A percentile compares a stretch with the other conserved stretches of the same genome.
Evolutionary conservation across 2,329 filamentous ascomycete species (phyloP).

Genomic region (Pseudocercospora cruenta): DNA sequence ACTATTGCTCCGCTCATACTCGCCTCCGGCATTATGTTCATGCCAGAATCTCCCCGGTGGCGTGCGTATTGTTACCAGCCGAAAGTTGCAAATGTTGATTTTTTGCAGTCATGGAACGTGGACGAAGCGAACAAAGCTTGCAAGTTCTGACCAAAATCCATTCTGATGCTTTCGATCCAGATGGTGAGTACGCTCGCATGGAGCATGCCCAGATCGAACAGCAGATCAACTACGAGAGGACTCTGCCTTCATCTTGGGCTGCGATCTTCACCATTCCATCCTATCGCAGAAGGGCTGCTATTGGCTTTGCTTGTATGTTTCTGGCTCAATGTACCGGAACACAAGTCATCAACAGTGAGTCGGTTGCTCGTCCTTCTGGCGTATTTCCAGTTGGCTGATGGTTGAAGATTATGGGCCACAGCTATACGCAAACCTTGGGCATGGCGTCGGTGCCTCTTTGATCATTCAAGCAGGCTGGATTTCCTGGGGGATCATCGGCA

Average conservation of each 20-base stretch:
- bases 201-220: too few relatives aligned
- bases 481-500: neutral
- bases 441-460: neutral
- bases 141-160: too few relatives aligned
- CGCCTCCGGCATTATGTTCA: neutral
- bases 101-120: neutral
- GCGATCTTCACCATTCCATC: too few relatives aligned
- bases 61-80: neutral
- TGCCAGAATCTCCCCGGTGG: constrained; percentile 9
- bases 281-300: neutral
- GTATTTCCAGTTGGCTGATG: neutral
- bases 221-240: too few relatives aligned
- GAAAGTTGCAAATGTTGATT: neutral
- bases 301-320: neutral
- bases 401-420: neutral
- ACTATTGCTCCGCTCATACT: neutral
- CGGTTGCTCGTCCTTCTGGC: too few relatives aligned
- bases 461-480: constrained; percentile 10
- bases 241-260: too few relatives aligned
- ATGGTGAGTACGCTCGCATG: too few relatives aligned
- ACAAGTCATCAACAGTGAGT: neutral
- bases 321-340: neutral
- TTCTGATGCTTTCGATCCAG: too few relatives aligned
- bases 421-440: neutral
- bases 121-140: too few relatives aligned